Evolutionary conservation across 805 yeast genomes (phyloP).

Genomic region (Candida taoyuanica): DNA sequence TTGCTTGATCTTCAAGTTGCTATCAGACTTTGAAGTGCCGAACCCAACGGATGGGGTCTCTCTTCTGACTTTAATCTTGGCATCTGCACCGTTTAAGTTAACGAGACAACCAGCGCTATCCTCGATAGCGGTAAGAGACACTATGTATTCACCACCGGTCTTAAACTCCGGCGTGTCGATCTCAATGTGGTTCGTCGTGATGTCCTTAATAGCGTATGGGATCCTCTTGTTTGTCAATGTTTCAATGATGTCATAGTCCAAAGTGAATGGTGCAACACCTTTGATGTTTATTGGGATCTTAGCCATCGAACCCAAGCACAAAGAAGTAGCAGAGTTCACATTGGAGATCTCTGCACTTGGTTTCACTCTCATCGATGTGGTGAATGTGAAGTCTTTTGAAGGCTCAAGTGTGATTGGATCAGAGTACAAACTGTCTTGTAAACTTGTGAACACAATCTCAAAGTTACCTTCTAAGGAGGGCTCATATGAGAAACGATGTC

Average conservation of each 20-base stretch:
- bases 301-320: slow-evolving; percentile 46
- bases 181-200: slow-evolving; percentile 32
- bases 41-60: slow-evolving; percentile 61
- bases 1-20: slow-evolving; percentile 45
- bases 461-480: slow-evolving; percentile 83
- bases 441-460: slow-evolving; percentile 59
- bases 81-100: slow-evolving; percentile 59
- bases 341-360: slow-evolving; percentile 43
- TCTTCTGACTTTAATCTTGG: slow-evolving; percentile 60
- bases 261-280: slow-evolving; percentile 77
- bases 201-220: slow-evolving; percentile 38
- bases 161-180: slow-evolving; percentile 53
- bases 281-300: slow-evolving; percentile 53
- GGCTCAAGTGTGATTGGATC: slow-evolving; percentile 34
- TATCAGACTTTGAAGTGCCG: slow-evolving; percentile 34
- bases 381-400: slow-evolving; percentile 45
- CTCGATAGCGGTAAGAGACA: slow-evolving; percentile 57
- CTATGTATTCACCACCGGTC: slow-evolving; percentile 68
- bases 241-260: slow-evolving; percentile 65
- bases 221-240: slow-evolving; percentile 45
- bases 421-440: slow-evolving; percentile 62
- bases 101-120: slow-evolving; percentile 81
- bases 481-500: slow-evolving; percentile 58
- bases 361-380: slow-evolving; percentile 66
- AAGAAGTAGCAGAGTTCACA: slow-evolving; percentile 14